A percentile compares a stretch with the other conserved stretches of the same genome.
Conservation (phyloP, 2,329 filamentous ascomycete genomes). For the Sarocladium kiliense region DNA sequence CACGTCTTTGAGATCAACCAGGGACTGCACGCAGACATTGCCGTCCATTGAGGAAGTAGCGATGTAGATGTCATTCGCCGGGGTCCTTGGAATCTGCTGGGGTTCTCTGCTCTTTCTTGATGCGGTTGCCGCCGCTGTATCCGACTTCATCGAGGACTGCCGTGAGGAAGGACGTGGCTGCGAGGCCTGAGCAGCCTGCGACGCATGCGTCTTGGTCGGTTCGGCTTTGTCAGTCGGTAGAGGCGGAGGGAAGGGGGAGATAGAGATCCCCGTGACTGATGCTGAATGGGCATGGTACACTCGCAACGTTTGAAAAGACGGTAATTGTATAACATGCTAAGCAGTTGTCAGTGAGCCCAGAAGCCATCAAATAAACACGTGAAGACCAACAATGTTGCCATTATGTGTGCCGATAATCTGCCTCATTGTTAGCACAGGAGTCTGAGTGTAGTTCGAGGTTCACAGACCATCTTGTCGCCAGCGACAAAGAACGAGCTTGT, state of each 20-base stretch:
- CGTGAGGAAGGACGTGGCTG: conserved; percentile 24
- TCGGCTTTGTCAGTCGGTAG: conserved; percentile 34
- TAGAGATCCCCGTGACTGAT: conserved; percentile 82
- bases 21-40: conserved; percentile 85
- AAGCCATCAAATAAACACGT: background rate
- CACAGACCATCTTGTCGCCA: conserved; percentile 88
- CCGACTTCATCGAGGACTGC: conserved; percentile 23
- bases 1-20: conserved; percentile 85
- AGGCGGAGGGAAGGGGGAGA: conserved; percentile 74
- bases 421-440: conserved; percentile 24
- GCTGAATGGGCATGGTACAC: conserved; percentile 91
- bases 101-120: conserved; percentile 48
- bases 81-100: conserved; percentile 60
- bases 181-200: conserved; percentile 28
- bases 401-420: conserved; percentile 93
- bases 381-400: conserved; percentile 76
- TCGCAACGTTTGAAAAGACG: conserved; percentile 73
- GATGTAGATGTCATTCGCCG: conserved; percentile 88
- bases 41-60: conserved; percentile 93
- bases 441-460: background rate
- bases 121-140: conserved; percentile 42
- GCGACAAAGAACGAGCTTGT: conserved; percentile 87
- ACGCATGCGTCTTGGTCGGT: conserved; percentile 1
- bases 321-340: conserved; percentile 80
- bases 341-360: conserved; percentile 20